Conservation (phyloP, 805 yeast species). For the Spencermartinsiella europaea region DNA sequence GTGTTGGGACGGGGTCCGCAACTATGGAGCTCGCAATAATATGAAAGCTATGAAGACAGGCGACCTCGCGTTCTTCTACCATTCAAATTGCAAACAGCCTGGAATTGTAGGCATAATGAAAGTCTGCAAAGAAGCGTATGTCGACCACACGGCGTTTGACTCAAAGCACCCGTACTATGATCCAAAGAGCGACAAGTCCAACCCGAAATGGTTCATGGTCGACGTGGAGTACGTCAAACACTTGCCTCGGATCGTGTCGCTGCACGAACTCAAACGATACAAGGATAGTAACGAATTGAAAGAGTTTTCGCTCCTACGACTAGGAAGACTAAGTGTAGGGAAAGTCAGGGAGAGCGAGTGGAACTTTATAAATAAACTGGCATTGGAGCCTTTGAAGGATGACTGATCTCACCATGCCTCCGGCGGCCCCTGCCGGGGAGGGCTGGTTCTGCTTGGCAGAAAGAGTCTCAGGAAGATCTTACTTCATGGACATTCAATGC, state of each 20-base stretch:
- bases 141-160: slow-evolving; percentile 37
- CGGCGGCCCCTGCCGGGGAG: too few species aligned
- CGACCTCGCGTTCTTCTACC: slow-evolving; percentile 49
- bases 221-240: slow-evolving; percentile 43
- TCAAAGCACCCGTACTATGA: slow-evolving; percentile 44
- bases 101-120: slow-evolving; percentile 47
- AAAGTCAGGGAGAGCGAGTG: slow-evolving; percentile 45
- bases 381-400: slow-evolving; percentile 22
- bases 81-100: slow-evolving; percentile 50
- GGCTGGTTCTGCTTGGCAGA: too few species aligned
- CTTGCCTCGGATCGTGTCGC: slow-evolving; percentile 38
- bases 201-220: slow-evolving; percentile 56
- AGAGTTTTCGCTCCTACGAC: slow-evolving; percentile 42
- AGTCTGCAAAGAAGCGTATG: slow-evolving; percentile 29
- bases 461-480: too few species aligned
- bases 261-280: slow-evolving; percentile 37
- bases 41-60: slow-evolving; percentile 44
- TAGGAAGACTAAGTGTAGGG: slow-evolving; percentile 48
- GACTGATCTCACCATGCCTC: too few species aligned
- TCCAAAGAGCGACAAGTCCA: slow-evolving; percentile 37
- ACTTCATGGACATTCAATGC: not conserved
- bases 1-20: slow-evolving; percentile 60
- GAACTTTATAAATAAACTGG: slow-evolving; percentile 35
- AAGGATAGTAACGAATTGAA: slow-evolving; percentile 27
- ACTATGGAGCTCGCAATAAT: slow-evolving; percentile 51